Conservation (phyloP, 306 rosid species). For the Geum urbanum region DNA sequence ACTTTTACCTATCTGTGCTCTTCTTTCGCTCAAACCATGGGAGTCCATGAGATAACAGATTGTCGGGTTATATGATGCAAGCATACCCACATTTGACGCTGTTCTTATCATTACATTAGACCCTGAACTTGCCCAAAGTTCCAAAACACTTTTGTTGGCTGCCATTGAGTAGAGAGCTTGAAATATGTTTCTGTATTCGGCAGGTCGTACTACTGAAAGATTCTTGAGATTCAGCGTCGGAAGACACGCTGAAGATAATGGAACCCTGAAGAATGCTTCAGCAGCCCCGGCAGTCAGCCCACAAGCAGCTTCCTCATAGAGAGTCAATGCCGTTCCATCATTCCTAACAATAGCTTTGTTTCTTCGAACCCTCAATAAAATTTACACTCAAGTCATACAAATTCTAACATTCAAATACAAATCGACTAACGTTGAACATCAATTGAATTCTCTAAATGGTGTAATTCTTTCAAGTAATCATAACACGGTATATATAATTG, state of each 20-base stretch:
- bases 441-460: too few relatives aligned
- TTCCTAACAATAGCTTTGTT: conserved; percentile 3
- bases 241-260: not conserved
- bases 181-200: not conserved
- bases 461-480: not conserved
- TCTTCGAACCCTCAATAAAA: conserved; percentile 8
- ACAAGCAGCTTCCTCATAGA: conserved; percentile 10
- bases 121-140: not conserved
- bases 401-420: not conserved
- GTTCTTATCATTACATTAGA: not conserved
- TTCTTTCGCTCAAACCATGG: conserved; percentile 6
- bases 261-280: conserved; percentile 6
- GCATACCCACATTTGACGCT: not conserved
- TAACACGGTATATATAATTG: not conserved
- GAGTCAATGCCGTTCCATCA: conserved; percentile 10
- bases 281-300: conserved; percentile 9
- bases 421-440: not conserved
- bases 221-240: not conserved
- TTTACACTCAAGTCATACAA: too few relatives aligned
- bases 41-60: not conserved
- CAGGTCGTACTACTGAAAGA: not conserved
- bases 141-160: not conserved
- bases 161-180: not conserved
- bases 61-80: conserved; percentile 7
- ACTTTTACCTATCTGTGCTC: conserved; percentile 13